Evolutionary conservation across 768 basidiomycete species (phyloP), one percentile per base, ranked within the genome.

Genomic region (Grammothele lineata): DNA sequence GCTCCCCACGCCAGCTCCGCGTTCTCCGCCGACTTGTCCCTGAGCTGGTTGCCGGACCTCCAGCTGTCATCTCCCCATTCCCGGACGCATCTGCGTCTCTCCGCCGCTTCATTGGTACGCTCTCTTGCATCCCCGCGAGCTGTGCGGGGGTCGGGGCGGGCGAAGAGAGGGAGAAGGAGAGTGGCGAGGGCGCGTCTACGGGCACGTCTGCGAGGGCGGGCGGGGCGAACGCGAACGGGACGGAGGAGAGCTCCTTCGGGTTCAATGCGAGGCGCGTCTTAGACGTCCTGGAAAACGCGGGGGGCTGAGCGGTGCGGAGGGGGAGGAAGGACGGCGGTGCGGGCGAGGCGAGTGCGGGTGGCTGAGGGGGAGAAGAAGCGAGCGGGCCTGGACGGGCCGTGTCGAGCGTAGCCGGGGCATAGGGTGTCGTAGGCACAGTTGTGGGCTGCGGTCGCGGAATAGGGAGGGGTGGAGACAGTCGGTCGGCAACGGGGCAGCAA

Each of bases 21-120:
- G 80, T 85, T 37, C 85, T 72, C 45, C 84, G 69, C 46, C 79
- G 70, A 17, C 72, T 57, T 19, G 66, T 66, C 26, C 59, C 45
- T 45, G 69, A 60, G n/a, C n/a, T n/a, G n/a, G n/a, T n/a, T n/a
- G n/a, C n/a, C n/a, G n/a, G n/a, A n/a, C n/a, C n/a, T n/a, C n/a
- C n/a, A n/a, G n/a, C n/a, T n/a, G n/a, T n/a, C n/a, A n/a, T n/a
- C n/a, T n/a, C n/a, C n/a, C n/a, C n/a, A n/a, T n/a, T n/a, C n/a
- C n/a, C n/a, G n/a, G n/a, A n/a, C n/a, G n/a, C n/a, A n/a, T n/a
- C n/a, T n/a, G n/a, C n/a, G n/a, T n/a, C n/a, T n/a, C n/a, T n/a
- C n/a, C n/a, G n/a, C n/a, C 88, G 80, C 64, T 90, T 90, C 1
- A 52, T 35, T 24, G 51, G 33, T 39, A 39, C 39, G n/a, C 27